phyloP scores from a whole-genome alignment of 2,329 filamentous ascomycete genomes.

The Trichoderma citrinoviride region DNA sequence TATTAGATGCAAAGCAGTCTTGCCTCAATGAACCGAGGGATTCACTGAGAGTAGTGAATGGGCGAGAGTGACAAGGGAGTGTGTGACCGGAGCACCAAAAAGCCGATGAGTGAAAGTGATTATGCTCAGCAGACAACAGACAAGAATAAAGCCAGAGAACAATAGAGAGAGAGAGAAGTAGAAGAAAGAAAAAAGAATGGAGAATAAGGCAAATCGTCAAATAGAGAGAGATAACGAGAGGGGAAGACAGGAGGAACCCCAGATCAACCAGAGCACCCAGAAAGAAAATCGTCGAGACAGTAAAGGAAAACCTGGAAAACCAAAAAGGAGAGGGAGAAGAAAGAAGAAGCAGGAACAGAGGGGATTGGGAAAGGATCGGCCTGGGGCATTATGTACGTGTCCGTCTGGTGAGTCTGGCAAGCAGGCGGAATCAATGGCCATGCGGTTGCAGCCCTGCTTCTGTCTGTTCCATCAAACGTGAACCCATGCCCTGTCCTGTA shows the following conservation, averaged over 20 bases:
- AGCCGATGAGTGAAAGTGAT: conserved; percentile 22
- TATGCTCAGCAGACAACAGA: conserved; percentile 22
- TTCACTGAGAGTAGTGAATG: neutral
- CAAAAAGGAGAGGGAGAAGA: conserved; percentile 18
- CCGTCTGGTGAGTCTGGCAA: too few relatives aligned
- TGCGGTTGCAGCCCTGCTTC: too few relatives aligned
- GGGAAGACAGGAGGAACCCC: conserved; percentile 12
- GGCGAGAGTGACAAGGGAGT: neutral
- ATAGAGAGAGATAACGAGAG: conserved; percentile 19
- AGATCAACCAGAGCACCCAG: conserved; percentile 16
- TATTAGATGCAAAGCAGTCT: neutral
- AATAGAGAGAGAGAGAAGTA: conserved; percentile 16
- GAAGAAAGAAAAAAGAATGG: conserved; percentile 17
- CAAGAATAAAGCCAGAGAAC: conserved; percentile 23
- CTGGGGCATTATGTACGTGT: conserved; percentile 14
- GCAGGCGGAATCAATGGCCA: too few relatives aligned
- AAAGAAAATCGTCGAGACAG: conserved; percentile 22
- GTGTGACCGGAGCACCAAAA: conserved; percentile 3
- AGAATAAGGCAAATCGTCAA: conserved; percentile 4
- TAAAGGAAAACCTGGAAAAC: conserved; percentile 21
- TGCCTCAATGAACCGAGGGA: neutral
- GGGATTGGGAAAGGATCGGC: conserved; percentile 24
- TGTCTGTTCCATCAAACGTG: too few relatives aligned
- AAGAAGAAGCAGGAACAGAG: neutral
- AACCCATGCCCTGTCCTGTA: too few relatives aligned